phyloP scores from a whole-genome alignment of 768 basidiomycete species.

The Tylopilus cervinicoccineus region DNA sequence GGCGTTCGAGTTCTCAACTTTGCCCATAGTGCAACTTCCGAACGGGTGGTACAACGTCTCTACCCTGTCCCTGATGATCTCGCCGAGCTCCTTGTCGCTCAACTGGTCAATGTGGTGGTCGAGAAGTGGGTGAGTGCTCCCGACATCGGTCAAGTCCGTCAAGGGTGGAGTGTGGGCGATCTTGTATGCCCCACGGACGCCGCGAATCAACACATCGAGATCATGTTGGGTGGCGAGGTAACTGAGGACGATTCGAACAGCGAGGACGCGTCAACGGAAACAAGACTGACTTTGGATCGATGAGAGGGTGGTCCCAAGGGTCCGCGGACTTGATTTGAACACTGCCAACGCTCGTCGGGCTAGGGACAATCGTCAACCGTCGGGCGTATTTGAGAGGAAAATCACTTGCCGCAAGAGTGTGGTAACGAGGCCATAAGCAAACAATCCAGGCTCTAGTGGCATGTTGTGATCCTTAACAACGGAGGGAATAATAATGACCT shows the following conservation, averaged over 20 bases:
- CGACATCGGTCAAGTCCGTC: constrained; percentile 32
- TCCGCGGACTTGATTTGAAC: constrained; percentile 38
- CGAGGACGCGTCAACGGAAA: background rate
- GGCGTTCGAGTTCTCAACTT: constrained; percentile 36
- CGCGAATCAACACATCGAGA: constrained; percentile 37
- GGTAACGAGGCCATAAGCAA: constrained; percentile 17
- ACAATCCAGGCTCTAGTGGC: background rate
- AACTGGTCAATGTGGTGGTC: constrained; percentile 36
- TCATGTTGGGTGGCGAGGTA: constrained; percentile 43
- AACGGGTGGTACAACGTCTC: constrained; percentile 44
- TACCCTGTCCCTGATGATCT: constrained; percentile 30
- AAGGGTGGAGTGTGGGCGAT: constrained; percentile 39
- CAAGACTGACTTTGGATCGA: constrained; percentile 40
- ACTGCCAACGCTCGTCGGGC: constrained; percentile 43
- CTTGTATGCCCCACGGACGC: constrained; percentile 35
- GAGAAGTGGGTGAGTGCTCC: constrained; percentile 25
- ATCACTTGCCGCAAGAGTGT: constrained; percentile 24
- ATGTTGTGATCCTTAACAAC: background rate
- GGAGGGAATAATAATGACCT: constrained; percentile 20
- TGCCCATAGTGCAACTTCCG: constrained; percentile 36
- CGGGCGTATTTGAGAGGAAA: background rate
- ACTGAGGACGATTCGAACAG: constrained; percentile 21
- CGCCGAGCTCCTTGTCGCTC: constrained; percentile 34
- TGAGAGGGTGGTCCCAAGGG: constrained; percentile 39
- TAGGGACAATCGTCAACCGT: constrained; percentile 9